phyloP scores from a whole-genome alignment of 257 asterid genomes.

The Cynanchum wilfordii region DNA sequence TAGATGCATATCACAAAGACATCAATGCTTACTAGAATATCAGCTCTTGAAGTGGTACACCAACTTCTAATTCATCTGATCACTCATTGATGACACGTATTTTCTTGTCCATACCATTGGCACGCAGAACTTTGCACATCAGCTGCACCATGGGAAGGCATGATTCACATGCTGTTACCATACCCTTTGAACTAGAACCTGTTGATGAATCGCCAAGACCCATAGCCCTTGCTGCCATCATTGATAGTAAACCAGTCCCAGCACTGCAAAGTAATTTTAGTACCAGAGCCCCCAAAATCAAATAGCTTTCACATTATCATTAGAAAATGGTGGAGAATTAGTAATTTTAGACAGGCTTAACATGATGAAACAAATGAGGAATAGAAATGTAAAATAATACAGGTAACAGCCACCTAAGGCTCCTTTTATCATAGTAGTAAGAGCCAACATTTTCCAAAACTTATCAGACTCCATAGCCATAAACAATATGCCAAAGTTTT shows the following conservation, averaged over 20 bases:
- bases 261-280: slow-evolving; percentile 46
- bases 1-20: not conserved
- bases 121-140: slow-evolving; percentile 68
- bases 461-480: not conserved
- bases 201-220: slow-evolving; percentile 31
- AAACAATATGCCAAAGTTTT: too few relatives aligned
- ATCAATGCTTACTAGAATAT: slow-evolving; percentile 65
- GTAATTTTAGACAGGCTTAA: not conserved
- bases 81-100: slow-evolving; percentile 70
- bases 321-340: not conserved
- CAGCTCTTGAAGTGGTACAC: slow-evolving; percentile 70
- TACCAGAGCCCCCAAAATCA: slow-evolving; percentile 8
- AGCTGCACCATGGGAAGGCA: slow-evolving; percentile 93
- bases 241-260: slow-evolving; percentile 85
- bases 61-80: slow-evolving; percentile 85
- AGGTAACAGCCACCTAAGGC: not conserved
- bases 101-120: slow-evolving; percentile 58
- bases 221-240: slow-evolving; percentile 95
- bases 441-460: not conserved
- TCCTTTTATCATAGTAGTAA: not conserved
- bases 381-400: not conserved
- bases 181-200: slow-evolving; percentile 36
- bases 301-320: slow-evolving; percentile 4
- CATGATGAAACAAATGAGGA: not conserved
- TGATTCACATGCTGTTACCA: slow-evolving; percentile 91